Base-by-base conservation (phyloP, 257 asterid species). In the Haberlea rhodopensis region DNA sequence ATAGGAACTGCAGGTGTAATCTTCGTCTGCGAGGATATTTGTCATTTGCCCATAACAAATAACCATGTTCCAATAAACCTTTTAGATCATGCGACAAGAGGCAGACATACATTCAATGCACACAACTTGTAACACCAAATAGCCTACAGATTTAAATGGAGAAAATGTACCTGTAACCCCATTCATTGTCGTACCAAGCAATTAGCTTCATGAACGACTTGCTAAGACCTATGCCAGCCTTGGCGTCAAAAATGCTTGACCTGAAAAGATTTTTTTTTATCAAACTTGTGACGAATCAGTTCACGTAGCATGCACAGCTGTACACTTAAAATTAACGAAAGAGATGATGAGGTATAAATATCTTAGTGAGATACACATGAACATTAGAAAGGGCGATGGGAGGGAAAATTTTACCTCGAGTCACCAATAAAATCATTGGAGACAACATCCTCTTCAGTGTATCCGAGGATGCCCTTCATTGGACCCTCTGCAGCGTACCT, bases 381-480 rank as follows among this genome's bases (percentile, higher is more conserved):
- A 43, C 2, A 43, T 43, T 43, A 55, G 48, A 53, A 26, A 54
- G 45, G 53, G 24, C 18, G 57, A 53, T 15, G 5, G 54, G 61
- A 57, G 67, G 13, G 22, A 15, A 59, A 13, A 37, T 51, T 9
- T 66, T 81, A 90, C 99, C 99, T 88, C 9, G 94, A 75, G 78
- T 94, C 99, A 20, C 99, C 99, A 59, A 94, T 80, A 75, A 94
- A 94, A 76, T 94, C 99, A 77, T 83, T 94, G 74, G 99, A 94
- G 72, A 94, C 99, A 22, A 90, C 99, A 79, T 94, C 97, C 54
- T 94, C 99, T 25, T 94, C 97, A 0, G 97, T 94, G 87, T 90
- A 94, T 58, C 99, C 99, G 62, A 94, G 94, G 76, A 94, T 94
- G 78, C 99, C 97, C 22, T 72, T 83, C 72, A 90, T 66, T 10